These are phyloP conservation scores for Rhododendron molle DNA, from an alignment of 148 eudicot genomes.

Conservation along the genomic window DNA sequence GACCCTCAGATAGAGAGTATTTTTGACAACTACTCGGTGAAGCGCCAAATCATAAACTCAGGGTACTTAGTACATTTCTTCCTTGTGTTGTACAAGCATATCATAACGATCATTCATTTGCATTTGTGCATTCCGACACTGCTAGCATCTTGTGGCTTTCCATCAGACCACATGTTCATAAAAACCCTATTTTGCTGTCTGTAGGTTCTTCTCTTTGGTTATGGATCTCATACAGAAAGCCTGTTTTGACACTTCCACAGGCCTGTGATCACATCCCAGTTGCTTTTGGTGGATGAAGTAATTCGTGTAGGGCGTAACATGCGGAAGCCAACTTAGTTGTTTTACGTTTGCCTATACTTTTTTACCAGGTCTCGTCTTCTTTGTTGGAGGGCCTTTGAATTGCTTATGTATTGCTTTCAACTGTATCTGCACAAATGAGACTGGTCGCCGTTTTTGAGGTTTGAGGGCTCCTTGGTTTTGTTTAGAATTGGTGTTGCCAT, in stretches of 20 bases:
- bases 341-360: not conserved
- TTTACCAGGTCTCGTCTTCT: not conserved
- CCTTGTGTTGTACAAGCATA: not conserved
- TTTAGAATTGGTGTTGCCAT: not conserved
- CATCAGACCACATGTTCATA: not conserved
- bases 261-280: slow-evolving; percentile 85
- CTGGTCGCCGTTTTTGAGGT: not conserved
- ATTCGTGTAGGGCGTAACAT: slow-evolving; percentile 97
- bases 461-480: not conserved
- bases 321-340: slow-evolving; percentile 75
- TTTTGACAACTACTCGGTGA: slow-evolving; percentile 87
- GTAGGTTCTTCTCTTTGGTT: not conserved
- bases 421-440: not conserved
- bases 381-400: not conserved
- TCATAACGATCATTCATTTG: not conserved
- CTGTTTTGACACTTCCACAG: slow-evolving; percentile 27
- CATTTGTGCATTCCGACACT: not conserved
- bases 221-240: not conserved
- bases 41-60: slow-evolving; percentile 86
- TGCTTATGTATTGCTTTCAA: not conserved
- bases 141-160: not conserved
- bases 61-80: slow-evolving; percentile 41
- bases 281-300: slow-evolving; percentile 94
- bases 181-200: not conserved
- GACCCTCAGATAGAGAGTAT: slow-evolving; percentile 98